Conservation (phyloP, 1,139 yeast species). For the Magnusiomyces paraingens region DNA sequence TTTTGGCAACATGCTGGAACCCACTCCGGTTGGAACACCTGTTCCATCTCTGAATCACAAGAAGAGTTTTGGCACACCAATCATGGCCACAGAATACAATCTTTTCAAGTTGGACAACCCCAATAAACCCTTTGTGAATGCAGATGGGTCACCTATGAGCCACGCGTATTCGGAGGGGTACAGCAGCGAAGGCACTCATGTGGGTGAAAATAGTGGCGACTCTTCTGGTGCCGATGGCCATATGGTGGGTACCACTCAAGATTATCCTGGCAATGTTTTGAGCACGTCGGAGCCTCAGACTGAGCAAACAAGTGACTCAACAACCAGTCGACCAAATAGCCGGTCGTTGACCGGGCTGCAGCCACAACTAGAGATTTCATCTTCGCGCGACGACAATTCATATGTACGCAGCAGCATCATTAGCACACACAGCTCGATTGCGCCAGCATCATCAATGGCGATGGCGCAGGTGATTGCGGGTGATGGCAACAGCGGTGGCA, state of each 20-base stretch:
- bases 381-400: too few species aligned
- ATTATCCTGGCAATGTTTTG: too few species aligned
- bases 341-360: too few species aligned
- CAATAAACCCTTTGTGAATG: neutral
- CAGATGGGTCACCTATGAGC: slow-evolving; percentile 10
- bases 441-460: slow-evolving; percentile 16
- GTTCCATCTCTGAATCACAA: neutral
- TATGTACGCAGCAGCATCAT: too few species aligned
- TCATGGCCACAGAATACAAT: slow-evolving; percentile 12
- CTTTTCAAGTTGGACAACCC: slow-evolving; percentile 14
- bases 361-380: too few species aligned
- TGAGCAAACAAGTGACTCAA: too few species aligned
- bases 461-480: slow-evolving; percentile 27
- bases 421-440: slow-evolving; percentile 1
- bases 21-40: neutral
- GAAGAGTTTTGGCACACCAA: slow-evolving; percentile 10
- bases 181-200: slow-evolving; percentile 10
- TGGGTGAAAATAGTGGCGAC: slow-evolving; percentile 1
- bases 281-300: neutral
- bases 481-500: slow-evolving; percentile 10
- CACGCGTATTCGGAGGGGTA: slow-evolving; percentile 8
- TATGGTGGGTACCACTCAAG: slow-evolving; percentile 3
- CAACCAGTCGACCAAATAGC: too few species aligned
- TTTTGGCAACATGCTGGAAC: neutral
- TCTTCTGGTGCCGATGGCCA: neutral